Evolutionary conservation across 805 yeast species (phyloP), one percentile per base, ranked within the genome.

Genomic region (Starmerella potacharoeniae): DNA sequence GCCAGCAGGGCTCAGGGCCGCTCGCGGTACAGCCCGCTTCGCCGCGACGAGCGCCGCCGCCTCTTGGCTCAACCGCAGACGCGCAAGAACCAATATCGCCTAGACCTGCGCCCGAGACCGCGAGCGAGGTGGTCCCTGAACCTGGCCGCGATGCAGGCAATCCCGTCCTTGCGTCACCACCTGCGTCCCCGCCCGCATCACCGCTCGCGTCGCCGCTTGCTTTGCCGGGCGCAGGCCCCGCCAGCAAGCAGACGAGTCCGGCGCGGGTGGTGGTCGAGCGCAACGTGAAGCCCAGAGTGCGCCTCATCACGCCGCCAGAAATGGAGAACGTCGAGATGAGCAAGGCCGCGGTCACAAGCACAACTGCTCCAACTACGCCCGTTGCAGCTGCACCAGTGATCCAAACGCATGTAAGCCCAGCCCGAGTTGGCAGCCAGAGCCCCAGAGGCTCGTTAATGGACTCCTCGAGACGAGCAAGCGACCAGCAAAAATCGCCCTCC

Each of bases 301-400:
- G 49, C n/a, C n/a, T 46, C 5, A 33, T 46, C 35, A 46, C 49
- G 29, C 49, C 49, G 16, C 49, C 49, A 1, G 49, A 46, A 34
- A 9, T 33, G 39, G 49, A 46, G 7, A 16, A 33, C 40, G 14
- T 28, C 5, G 16, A 9, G 11, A 5, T 42, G 33, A 22, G 14
- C 33, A 28, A 11, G 6, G 11, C 28, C 42, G 42, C 22, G 6
- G 3, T 1, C 6, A 7, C 42, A 3, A 36, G 16, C 14, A 13
- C 39, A 36, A 13, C 14, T 13, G 39, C 16, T 6, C 39, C 39
- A 14, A 36, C 16, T 36, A 10, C 39, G 39, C 39, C 35, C 35
- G 11, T 10, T 10, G 11, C 35, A 33, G 11, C 35, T 33, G 8
- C 35, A 33, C 22, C 2, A 22, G 22, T 22, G 22, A 22, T 3